Evolutionary conservation across 2,329 filamentous ascomycete genomes (phyloP), one percentile per base, ranked within the genome.

Genomic region (Coniochaeta sp.): DNA sequence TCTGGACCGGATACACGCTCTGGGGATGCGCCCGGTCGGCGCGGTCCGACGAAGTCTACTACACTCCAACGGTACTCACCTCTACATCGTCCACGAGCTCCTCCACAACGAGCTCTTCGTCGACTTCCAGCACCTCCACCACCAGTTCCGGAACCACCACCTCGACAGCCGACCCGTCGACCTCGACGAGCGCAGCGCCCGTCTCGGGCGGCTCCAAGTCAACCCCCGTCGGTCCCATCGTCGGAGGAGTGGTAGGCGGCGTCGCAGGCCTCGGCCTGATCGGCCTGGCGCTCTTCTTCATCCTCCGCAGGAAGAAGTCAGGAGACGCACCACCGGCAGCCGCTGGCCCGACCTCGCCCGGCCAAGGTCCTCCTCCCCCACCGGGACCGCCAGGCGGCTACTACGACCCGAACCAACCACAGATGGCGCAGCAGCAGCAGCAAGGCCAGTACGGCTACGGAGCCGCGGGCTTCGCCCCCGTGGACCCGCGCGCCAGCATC

Each of bases 191-290:
- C 24, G n/a, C 47, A 12, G 40, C 24, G n/a, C 52, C 34, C 24
- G 47, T 17, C 22, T 55, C 28, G 16, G 52, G 6, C 36, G 12
- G 17, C 8, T 43, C 24, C 33, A 44, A 40, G 24, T 64, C 63
- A 0, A 59, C 63, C 24, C 64, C 64, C 28, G 59, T 65, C 6
- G 72, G 68, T 31, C 62, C 72, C 60, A 72, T 74, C 43, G 68
- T 68, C 3, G 72, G 72, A 33, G 72, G 71, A 38, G 72, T 69
- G 8, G 67, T 74, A 2, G 71, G 67, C 60, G 71, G 67, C 17
- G 54, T 70, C 1, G 69, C 60, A 28, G 66, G 66, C n/a, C 54
- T 74, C 26, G 71, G 60, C 17, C 61, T 72, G 6, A 64, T 73
- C 60, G 61, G 58, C 58, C 52, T 70, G n/a, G 69, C 62, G 44